A percentile compares a stretch with the other conserved stretches of the same genome.
Conservation (phyloP, 306 rosid genomes). For the Hippophae rhamnoides region DNA sequence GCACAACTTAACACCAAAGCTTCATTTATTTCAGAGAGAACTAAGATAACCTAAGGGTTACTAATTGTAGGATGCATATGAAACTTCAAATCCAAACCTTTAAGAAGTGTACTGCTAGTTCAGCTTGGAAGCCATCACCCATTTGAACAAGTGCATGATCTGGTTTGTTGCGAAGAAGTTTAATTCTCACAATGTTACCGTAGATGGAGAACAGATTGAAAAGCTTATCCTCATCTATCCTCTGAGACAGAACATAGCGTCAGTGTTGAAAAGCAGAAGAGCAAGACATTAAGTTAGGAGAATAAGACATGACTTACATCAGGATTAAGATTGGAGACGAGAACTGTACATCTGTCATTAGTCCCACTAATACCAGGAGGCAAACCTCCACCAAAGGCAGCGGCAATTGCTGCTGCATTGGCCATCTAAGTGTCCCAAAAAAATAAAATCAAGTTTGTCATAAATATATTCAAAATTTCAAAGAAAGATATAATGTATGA, state of each 20-base stretch:
- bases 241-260: conserved; percentile 36
- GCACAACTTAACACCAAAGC: too few species aligned
- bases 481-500: background rate
- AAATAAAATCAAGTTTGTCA: background rate
- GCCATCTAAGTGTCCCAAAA: conserved; percentile 51
- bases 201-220: conserved; percentile 94
- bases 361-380: conserved; percentile 97
- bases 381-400: conserved; percentile 92
- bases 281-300: conserved; percentile 3
- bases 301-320: conserved; percentile 51
- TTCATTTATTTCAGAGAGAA: too few species aligned
- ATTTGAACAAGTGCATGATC: conserved; percentile 97
- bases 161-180: conserved; percentile 89
- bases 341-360: conserved; percentile 91
- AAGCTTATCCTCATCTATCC: conserved; percentile 91
- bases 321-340: conserved; percentile 79
- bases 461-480: background rate
- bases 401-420: conserved; percentile 79
- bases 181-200: conserved; percentile 90
- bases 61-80: conserved; percentile 3
- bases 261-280: conserved; percentile 12
- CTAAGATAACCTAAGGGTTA: background rate
- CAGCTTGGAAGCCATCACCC: conserved; percentile 99
- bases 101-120: conserved; percentile 87
- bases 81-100: conserved; percentile 51